phyloP scores from a whole-genome alignment of 257 asterid species.

The Jacaranda mimosifolia region DNA sequence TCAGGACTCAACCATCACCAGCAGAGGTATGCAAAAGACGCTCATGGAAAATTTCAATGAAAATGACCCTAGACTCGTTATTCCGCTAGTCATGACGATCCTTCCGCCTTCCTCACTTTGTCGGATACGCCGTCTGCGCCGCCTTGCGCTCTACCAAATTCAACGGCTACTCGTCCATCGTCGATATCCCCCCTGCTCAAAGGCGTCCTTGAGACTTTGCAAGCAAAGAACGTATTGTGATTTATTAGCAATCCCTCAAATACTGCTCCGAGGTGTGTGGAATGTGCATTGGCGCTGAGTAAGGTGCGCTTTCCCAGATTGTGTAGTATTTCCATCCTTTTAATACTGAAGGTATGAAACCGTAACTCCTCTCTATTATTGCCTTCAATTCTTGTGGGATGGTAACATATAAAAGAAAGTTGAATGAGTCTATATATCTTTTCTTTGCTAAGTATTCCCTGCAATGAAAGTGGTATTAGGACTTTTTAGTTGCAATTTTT shows the following conservation, averaged over 20 bases:
- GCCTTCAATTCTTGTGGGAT: constrained; percentile 49
- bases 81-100: constrained; percentile 89
- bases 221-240: neutral
- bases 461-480: constrained; percentile 21
- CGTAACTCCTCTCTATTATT: constrained; percentile 38
- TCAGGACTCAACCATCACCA: constrained; percentile 55
- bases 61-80: constrained; percentile 52
- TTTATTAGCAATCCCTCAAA: constrained; percentile 46
- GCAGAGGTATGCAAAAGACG: constrained; percentile 58
- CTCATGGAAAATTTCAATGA: constrained; percentile 52
- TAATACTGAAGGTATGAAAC: constrained; percentile 39
- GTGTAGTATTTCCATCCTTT: constrained; percentile 49
- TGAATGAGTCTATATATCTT: constrained; percentile 51
- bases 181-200: constrained; percentile 69
- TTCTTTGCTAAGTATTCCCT: constrained; percentile 51
- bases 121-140: constrained; percentile 68
- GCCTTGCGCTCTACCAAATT: constrained; percentile 66
- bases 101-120: constrained; percentile 70
- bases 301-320: constrained; percentile 48
- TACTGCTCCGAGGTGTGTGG: constrained; percentile 46
- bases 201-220: constrained; percentile 38
- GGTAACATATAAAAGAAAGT: constrained; percentile 55
- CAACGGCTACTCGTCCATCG: constrained; percentile 75
- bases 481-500: neutral
- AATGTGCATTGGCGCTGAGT: constrained; percentile 35